Base-by-base conservation (phyloP, 192 early-diverging fungal genomes). In the Umbelopsis isabellina region DNA sequence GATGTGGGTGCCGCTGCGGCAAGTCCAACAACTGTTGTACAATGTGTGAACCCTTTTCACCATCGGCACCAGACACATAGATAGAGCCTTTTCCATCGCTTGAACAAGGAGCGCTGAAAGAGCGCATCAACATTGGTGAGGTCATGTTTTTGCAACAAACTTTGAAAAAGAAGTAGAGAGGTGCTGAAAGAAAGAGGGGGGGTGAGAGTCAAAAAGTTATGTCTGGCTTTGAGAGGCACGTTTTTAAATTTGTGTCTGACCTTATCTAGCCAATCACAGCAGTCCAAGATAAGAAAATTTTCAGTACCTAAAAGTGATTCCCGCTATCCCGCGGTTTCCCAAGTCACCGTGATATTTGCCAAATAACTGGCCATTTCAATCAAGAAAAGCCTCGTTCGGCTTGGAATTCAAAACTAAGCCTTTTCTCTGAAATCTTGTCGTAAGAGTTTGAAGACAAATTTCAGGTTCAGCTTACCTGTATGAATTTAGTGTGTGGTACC, bases 31-130 rank as follows among this genome's bases (percentile, higher is more conserved):
- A 50, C 27, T 71, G 71, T 55, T 75, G 70, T 20, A 79, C 78
- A 37, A 79, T 72, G n/a, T 71, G 66, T 33, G 69, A 52, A 21
- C 79, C 79, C 70, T 80, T 80, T 22, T 76, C 67, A 35, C 79
- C 75, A 68, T 80, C 79, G 27, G 79, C 72, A 21, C 79, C 74
- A 37, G 79, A 69, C 13, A 80, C 79, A 48, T 73, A 80, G 51
- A 80, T 80, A 13, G 78, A 65, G 20, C 78, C 78, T 55, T 79
- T 75, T 20, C 71, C 74, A 49, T 67, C 47, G 22, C 27, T 65
- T n/a, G 49, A 45, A 51, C 61, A 72, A 25, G 69, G 48, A 46
- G 66, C 51, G 30, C 51, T 69, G 44, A 35, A 49, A n/a, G 49
- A 52, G n/a, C 67, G 49, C 7, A 44, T 22, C 49, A 50, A 52